Conservation (phyloP, 1,139 yeast species). For the Wickerhamomyces sp. region DNA sequence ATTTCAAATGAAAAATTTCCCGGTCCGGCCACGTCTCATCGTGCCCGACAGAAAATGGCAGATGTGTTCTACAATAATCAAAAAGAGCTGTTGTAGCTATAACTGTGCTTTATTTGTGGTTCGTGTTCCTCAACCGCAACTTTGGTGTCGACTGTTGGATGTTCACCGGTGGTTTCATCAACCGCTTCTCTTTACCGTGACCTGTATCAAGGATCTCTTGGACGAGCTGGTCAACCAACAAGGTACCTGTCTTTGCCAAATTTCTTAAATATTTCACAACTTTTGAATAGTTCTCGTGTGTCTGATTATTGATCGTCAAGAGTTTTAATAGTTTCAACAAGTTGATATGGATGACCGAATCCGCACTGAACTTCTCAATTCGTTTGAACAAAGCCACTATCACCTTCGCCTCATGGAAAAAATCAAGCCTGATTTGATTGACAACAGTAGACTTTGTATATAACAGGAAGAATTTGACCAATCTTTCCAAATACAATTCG, state of each 20-base stretch:
- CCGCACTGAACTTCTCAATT: conserved; percentile 8
- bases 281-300: conserved; percentile 9
- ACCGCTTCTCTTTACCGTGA: conserved; percentile 2
- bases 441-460: conserved; percentile 12
- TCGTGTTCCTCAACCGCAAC: not conserved
- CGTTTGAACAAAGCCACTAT: conserved; percentile 9
- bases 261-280: conserved; percentile 7
- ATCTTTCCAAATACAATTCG: conserved; percentile 17
- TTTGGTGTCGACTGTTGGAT: not conserved
- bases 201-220: conserved; percentile 14
- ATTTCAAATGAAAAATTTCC: conserved; percentile 9
- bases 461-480: conserved; percentile 12
- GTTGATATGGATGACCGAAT: conserved; percentile 15
- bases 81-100: too few relatives aligned
- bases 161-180: conserved; percentile 17
- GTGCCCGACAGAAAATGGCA: conserved; percentile 7
- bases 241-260: conserved; percentile 7
- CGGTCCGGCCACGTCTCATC: conserved; percentile 13
- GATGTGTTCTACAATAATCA: not conserved
- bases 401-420: conserved; percentile 12
- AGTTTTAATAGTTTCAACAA: conserved; percentile 18
- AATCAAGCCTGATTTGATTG: conserved; percentile 16
- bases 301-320: conserved; percentile 8
- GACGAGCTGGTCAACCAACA: conserved; percentile 19
- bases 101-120: too few relatives aligned